Evolutionary conservation across 495 filamentous ascomycete species (phyloP).

Genomic region (Bacidia gigantensis): DNA sequence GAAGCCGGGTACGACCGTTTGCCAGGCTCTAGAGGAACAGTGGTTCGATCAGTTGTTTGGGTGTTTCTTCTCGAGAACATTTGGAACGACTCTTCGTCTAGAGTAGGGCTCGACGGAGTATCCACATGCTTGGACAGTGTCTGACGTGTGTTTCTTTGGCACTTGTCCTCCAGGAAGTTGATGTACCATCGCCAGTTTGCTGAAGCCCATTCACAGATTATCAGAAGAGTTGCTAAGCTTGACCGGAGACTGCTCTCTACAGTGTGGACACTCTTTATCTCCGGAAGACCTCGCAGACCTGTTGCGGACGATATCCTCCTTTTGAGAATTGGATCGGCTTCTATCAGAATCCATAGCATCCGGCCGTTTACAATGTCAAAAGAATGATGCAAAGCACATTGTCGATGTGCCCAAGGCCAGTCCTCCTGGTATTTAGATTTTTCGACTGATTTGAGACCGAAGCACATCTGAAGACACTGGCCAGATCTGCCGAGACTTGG

Average conservation of each 20-base stretch:
- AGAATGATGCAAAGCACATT: slow-evolving; percentile 29
- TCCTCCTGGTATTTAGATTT: slow-evolving; percentile 5
- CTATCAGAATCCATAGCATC: slow-evolving; percentile 27
- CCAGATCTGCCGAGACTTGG: slow-evolving; percentile 29
- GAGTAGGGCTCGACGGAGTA: neutral
- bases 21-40: no score
- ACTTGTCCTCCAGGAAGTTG: slow-evolving; percentile 26
- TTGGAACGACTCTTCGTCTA: neutral
- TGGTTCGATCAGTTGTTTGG: no score
- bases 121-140: neutral
- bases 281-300: slow-evolving; percentile 7
- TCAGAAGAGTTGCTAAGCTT: slow-evolving; percentile 25
- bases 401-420: slow-evolving; percentile 32
- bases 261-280: slow-evolving; percentile 15
- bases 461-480: slow-evolving; percentile 26
- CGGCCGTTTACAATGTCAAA: slow-evolving; percentile 30
- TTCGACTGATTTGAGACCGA: slow-evolving; percentile 28
- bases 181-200: slow-evolving; percentile 35
- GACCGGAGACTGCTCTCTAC: slow-evolving; percentile 21
- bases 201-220: slow-evolving; percentile 30
- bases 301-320: slow-evolving; percentile 22
- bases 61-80: neutral
- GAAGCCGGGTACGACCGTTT: no score
- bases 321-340: slow-evolving; percentile 28
- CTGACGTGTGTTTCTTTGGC: neutral